Conservation (phyloP, 805 yeast genomes). For the Candida anglica region DNA sequence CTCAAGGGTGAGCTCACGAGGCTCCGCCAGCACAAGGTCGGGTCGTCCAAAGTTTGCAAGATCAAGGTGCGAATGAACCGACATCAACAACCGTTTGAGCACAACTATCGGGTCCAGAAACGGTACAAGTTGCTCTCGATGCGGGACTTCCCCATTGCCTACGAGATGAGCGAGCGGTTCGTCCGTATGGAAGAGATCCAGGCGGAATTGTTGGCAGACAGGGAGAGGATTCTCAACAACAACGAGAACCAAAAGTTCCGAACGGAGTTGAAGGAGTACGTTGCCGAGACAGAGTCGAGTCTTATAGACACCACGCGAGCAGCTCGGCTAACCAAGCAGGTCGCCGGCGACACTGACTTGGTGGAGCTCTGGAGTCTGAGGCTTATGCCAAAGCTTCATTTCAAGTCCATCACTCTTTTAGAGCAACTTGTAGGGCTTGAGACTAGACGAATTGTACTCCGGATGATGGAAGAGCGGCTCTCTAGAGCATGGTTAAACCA, state of each 20-base stretch:
- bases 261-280: constrained; percentile 8
- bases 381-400: too few species aligned
- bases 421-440: constrained; percentile 1
- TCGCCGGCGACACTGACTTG: too few species aligned
- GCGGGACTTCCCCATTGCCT: constrained; percentile 47
- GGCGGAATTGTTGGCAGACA: constrained; percentile 15
- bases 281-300: constrained; percentile 9
- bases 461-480: too few species aligned
- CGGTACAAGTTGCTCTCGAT: constrained; percentile 25
- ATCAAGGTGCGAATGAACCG: constrained; percentile 1
- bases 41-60: neutral
- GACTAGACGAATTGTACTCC: neutral
- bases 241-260: constrained; percentile 3
- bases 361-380: too few species aligned
- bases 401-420: neutral
- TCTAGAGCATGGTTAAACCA: too few species aligned
- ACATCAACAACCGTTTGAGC: constrained; percentile 3
- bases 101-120: constrained; percentile 7
- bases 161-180: constrained; percentile 46
- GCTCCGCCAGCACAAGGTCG: constrained; percentile 1
- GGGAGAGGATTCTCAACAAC: constrained; percentile 1
- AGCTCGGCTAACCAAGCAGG: too few species aligned
- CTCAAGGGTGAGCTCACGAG: constrained; percentile 24
- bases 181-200: constrained; percentile 43
- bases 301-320: too few species aligned